phyloP scores from a whole-genome alignment of 2,329 filamentous ascomycete species.

The Fusarium stilboides region DNA sequence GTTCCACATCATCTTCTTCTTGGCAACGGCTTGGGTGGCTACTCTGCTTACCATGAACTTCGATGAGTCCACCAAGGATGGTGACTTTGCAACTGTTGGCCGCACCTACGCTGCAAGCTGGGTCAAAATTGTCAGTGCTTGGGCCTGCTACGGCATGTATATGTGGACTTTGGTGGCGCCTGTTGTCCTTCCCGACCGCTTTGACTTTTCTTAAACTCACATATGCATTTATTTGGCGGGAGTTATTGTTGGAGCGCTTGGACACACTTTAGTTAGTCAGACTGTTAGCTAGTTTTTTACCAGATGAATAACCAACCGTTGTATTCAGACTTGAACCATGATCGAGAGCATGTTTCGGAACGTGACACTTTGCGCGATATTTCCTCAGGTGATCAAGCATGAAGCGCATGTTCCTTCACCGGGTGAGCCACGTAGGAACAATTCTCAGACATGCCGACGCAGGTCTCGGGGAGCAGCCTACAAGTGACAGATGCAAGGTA shows the following conservation, averaged over 20 bases:
- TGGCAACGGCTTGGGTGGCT: constrained; percentile 95
- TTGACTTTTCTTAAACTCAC: constrained; percentile 69
- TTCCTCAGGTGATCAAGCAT: constrained; percentile 22
- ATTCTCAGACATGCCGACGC: constrained; percentile 26
- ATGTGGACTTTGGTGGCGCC: constrained; percentile 93
- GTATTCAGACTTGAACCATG: neutral
- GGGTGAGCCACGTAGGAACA: constrained; percentile 23
- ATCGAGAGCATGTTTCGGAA: constrained; percentile 3
- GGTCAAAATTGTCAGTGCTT: constrained; percentile 98
- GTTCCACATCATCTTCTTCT: constrained; percentile 98
- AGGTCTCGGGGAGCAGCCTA: constrained; percentile 34
- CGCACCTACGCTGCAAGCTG: constrained; percentile 97
- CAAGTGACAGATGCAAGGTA: constrained; percentile 30
- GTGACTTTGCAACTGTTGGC: constrained; percentile 92
- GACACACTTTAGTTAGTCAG: constrained; percentile 23
- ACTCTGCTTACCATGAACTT: constrained; percentile 86
- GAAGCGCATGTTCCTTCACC: constrained; percentile 22
- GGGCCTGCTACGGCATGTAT: constrained; percentile 96
- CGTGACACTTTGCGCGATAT: constrained; percentile 5
- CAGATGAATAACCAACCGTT: constrained; percentile 24
- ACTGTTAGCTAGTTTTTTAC: constrained; percentile 11
- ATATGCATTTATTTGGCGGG: constrained; percentile 33
- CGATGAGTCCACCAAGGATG: constrained; percentile 72
- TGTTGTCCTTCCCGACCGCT: constrained; percentile 86
- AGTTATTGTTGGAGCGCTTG: constrained; percentile 39